phyloP scores from a whole-genome alignment of 2,329 filamentous ascomycete species.

The Penicillium decumbens region DNA sequence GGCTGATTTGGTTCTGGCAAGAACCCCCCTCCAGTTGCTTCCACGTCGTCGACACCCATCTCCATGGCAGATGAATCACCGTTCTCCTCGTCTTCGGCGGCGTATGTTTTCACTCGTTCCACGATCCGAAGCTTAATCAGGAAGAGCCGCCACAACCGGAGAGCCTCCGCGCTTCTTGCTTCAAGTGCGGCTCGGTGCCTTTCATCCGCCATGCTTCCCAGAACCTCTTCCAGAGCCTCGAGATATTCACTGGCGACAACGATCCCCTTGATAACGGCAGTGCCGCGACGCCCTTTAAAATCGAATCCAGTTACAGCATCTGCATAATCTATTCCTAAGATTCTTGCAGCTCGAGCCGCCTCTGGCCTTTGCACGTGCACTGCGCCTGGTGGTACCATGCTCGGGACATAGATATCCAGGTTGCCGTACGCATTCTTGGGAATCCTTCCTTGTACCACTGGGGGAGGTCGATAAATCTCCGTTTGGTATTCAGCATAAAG shows the following conservation, averaged over 20 bases:
- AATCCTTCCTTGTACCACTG: slow-evolving; percentile 68
- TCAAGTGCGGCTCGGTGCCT: slow-evolving; percentile 60
- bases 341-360: slow-evolving; percentile 65
- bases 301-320: slow-evolving; percentile 86
- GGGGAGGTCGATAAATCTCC: slow-evolving; percentile 67
- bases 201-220: slow-evolving; percentile 64
- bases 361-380: slow-evolving; percentile 54
- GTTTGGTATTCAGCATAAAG: slow-evolving; percentile 61
- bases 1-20: slow-evolving; percentile 31
- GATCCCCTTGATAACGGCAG: slow-evolving; percentile 72
- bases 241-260: slow-evolving; percentile 68
- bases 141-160: slow-evolving; percentile 58
- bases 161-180: slow-evolving; percentile 45
- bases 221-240: slow-evolving; percentile 66
- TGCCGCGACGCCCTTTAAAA: slow-evolving; percentile 81
- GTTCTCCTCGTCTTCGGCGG: slow-evolving; percentile 33
- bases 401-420: slow-evolving; percentile 59
- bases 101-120: slow-evolving; percentile 63
- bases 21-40: slow-evolving; percentile 37
- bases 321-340: slow-evolving; percentile 77
- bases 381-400: slow-evolving; percentile 60
- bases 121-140: slow-evolving; percentile 63
- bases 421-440: slow-evolving; percentile 60
- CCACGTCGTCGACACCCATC: slow-evolving; percentile 25
- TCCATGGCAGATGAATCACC: slow-evolving; percentile 38